Evolutionary conservation across 495 filamentous ascomycete genomes (phyloP).

Genomic region (Durotheca rogersii): DNA sequence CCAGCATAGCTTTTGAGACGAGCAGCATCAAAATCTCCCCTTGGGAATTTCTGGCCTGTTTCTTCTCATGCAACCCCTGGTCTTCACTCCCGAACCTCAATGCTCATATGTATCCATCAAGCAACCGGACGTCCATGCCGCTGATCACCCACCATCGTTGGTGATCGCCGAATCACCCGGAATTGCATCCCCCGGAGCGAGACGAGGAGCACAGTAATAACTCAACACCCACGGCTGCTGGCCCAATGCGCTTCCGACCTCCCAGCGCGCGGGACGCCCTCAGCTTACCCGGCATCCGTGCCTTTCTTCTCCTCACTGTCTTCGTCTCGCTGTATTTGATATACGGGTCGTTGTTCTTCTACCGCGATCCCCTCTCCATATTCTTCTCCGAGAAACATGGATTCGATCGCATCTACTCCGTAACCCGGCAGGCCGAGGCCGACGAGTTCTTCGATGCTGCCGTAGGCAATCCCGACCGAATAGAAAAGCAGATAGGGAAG

Average conservation of each 20-base stretch:
- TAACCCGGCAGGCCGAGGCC: slow-evolving; percentile 35
- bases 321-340: slow-evolving; percentile 27
- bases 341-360: slow-evolving; percentile 38
- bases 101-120: too few relatives aligned
- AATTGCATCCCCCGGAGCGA: background rate
- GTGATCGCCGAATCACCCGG: background rate
- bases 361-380: slow-evolving; percentile 45
- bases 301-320: slow-evolving; percentile 24
- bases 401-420: slow-evolving; percentile 43
- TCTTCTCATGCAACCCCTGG: too few relatives aligned
- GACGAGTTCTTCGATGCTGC: slow-evolving; percentile 33
- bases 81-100: slow-evolving; percentile 50
- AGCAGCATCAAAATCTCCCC: too few relatives aligned
- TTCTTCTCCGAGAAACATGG: slow-evolving; percentile 42
- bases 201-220: background rate
- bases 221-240: slow-evolving; percentile 9
- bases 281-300: slow-evolving; percentile 33
- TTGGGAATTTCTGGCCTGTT: too few relatives aligned
- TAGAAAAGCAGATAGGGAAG: slow-evolving; percentile 21
- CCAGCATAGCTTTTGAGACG: too few relatives aligned
- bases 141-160: background rate
- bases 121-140: too few relatives aligned
- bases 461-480: slow-evolving; percentile 17
- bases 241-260: slow-evolving; percentile 22
- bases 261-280: slow-evolving; percentile 15